These are phyloP conservation scores for Hericium coralloides DNA, from an alignment of 768 basidiomycete species.

Conservation along the genomic window DNA sequence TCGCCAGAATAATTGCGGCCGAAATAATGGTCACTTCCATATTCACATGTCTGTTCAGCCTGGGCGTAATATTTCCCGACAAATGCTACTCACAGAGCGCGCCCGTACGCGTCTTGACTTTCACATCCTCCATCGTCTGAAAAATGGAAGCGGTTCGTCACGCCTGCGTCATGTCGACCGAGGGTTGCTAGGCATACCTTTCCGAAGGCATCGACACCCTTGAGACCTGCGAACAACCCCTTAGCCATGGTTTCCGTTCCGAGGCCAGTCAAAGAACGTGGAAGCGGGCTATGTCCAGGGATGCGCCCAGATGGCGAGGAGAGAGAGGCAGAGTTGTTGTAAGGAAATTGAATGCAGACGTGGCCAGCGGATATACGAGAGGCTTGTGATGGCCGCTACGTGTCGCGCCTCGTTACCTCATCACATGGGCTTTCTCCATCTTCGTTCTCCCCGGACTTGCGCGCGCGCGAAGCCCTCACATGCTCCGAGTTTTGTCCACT, in stretches of 20 bases:
- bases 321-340: background rate
- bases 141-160: background rate
- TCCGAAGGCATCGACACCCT: conserved; percentile 97
- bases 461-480: background rate
- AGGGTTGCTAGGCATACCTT: conserved; percentile 52
- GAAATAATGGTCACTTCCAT: conserved; percentile 81
- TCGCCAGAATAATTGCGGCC: conserved; percentile 84
- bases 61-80: background rate
- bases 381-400: conserved; percentile 1
- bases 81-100: conserved; percentile 60
- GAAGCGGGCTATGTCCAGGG: conserved; percentile 4
- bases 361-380: background rate
- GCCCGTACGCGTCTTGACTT: conserved; percentile 94
- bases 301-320: conserved; percentile 1
- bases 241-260: conserved; percentile 51
- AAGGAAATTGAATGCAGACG: background rate
- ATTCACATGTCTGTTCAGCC: background rate
- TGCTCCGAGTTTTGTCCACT: background rate
- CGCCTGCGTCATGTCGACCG: too few species aligned
- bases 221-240: conserved; percentile 66
- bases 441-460: background rate
- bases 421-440: background rate
- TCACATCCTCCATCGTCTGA: conserved; percentile 98
- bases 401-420: background rate
- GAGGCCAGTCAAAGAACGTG: conserved; percentile 10